These are phyloP conservation scores for Monosporozyma yasuniensis DNA, from an alignment of 805 yeast species.

Conservation along the genomic window DNA sequence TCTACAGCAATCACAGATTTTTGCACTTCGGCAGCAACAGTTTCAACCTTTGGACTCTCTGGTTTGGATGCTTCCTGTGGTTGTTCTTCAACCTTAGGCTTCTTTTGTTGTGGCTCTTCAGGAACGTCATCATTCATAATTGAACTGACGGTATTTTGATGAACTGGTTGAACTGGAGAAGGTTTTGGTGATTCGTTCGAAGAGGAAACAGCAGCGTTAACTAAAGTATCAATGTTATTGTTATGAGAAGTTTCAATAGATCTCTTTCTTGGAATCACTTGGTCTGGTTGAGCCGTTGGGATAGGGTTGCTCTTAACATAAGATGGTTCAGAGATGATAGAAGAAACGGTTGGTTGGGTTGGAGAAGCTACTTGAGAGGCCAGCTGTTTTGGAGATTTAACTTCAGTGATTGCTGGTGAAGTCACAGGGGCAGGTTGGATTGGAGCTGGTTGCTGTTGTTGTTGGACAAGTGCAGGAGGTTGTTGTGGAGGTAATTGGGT, in stretches of 20 bases:
- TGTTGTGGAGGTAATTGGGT: slow-evolving; percentile 2
- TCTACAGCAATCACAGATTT: too few relatives aligned
- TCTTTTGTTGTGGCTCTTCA: slow-evolving; percentile 16
- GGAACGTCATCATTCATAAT: background rate
- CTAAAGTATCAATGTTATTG: slow-evolving; percentile 24
- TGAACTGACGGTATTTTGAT: slow-evolving; percentile 1
- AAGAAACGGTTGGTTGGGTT: background rate
- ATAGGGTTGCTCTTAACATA: slow-evolving; percentile 1
- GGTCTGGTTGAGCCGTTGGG: slow-evolving; percentile 4
- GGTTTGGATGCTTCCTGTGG: background rate
- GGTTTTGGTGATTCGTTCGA: background rate
- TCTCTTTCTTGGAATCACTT: slow-evolving; percentile 23
- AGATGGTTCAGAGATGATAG: slow-evolving; percentile 1
- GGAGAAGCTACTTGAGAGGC: background rate
- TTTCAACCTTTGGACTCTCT: background rate
- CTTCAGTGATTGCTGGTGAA: slow-evolving; percentile 1
- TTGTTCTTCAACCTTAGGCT: slow-evolving; percentile 1
- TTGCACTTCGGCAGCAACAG: background rate
- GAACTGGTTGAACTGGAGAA: background rate
- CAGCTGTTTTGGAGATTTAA: background rate
- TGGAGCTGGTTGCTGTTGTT: background rate
- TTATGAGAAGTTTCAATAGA: slow-evolving; percentile 9
- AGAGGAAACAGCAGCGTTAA: slow-evolving; percentile 20
- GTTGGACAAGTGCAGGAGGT: slow-evolving; percentile 1
- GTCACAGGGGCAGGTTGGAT: background rate